Evolutionary conservation across 805 yeast genomes (phyloP).

Genomic region (Candida succiphila): DNA sequence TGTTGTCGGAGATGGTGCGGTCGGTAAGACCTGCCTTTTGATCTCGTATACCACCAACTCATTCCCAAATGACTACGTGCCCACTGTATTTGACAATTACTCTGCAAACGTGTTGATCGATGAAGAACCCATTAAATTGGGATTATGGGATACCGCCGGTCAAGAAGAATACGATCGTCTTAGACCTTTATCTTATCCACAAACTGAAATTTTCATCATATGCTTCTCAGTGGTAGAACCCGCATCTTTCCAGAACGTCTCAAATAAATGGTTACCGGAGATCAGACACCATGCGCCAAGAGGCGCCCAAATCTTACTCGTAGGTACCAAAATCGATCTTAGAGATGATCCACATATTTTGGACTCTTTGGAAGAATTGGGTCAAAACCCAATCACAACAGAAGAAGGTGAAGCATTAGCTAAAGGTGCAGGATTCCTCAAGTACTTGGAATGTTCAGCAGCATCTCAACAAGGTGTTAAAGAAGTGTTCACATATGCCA

Average conservation of each 20-base stretch:
- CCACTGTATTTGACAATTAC: slow-evolving; percentile 95
- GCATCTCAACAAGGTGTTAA: slow-evolving; percentile 94
- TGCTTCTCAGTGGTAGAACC: slow-evolving; percentile 97
- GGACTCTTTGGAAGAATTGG: slow-evolving; percentile 85
- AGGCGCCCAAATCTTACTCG: slow-evolving; percentile 95
- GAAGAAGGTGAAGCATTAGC: slow-evolving; percentile 92
- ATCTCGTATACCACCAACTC: slow-evolving; percentile 95
- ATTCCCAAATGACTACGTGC: slow-evolving; percentile 97
- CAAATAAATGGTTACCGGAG: slow-evolving; percentile 98
- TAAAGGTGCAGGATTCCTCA: slow-evolving; percentile 88
- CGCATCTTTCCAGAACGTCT: slow-evolving; percentile 93
- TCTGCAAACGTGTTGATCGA: slow-evolving; percentile 95
- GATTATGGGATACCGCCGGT: slow-evolving; percentile 98
- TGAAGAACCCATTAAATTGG: slow-evolving; percentile 94
- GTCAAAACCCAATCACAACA: slow-evolving; percentile 72
- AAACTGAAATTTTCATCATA: slow-evolving; percentile 91
- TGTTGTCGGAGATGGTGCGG: slow-evolving; percentile 99
- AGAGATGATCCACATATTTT: slow-evolving; percentile 88
- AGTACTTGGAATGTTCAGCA: slow-evolving; percentile 97
- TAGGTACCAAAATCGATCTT: slow-evolving; percentile 93
- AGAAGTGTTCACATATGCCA: slow-evolving; percentile 97
- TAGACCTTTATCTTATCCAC: slow-evolving; percentile 94
- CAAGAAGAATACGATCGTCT: slow-evolving; percentile 98
- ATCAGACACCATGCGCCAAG: slow-evolving; percentile 93
- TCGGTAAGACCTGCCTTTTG: slow-evolving; percentile 92